These are phyloP conservation scores for Maudiozyma turicensis DNA, from an alignment of 805 yeast genomes.

Conservation along the genomic window DNA sequence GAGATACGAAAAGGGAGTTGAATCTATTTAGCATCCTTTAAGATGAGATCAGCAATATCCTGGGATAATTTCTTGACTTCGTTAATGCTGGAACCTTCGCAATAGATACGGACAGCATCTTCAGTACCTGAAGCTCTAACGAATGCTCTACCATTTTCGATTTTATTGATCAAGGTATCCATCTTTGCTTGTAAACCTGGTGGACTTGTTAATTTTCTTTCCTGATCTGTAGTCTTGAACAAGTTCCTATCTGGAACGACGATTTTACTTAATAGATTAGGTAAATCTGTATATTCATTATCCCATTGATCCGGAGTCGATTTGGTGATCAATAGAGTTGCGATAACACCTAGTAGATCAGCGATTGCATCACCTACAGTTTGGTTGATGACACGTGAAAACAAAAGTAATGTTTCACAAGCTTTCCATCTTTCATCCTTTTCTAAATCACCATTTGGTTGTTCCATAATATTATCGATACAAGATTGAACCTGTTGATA, in stretches of 20 bases:
- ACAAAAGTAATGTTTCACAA: conserved; percentile 39
- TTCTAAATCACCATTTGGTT: background rate
- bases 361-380: conserved; percentile 98
- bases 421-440: background rate
- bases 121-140: conserved; percentile 98
- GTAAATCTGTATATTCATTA: conserved; percentile 67
- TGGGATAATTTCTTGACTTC: conserved; percentile 40
- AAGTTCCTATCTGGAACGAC: conserved; percentile 70
- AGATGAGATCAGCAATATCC: conserved; percentile 32
- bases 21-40: background rate
- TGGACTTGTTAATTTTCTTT: conserved; percentile 70
- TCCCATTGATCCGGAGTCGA: conserved; percentile 69
- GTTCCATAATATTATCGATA: background rate
- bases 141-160: conserved; percentile 65
- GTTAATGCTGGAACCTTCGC: conserved; percentile 59
- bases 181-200: conserved; percentile 65
- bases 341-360: conserved; percentile 73
- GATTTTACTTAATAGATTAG: conserved; percentile 75
- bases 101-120: conserved; percentile 92
- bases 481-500: conserved; percentile 17
- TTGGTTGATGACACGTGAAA: conserved; percentile 76
- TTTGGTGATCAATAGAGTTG: conserved; percentile 46
- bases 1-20: too few species aligned
- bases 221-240: conserved; percentile 86
- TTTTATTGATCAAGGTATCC: conserved; percentile 51